Conservation (phyloP, 78 protist species). For the Dictyostelium citrinum region DNA sequence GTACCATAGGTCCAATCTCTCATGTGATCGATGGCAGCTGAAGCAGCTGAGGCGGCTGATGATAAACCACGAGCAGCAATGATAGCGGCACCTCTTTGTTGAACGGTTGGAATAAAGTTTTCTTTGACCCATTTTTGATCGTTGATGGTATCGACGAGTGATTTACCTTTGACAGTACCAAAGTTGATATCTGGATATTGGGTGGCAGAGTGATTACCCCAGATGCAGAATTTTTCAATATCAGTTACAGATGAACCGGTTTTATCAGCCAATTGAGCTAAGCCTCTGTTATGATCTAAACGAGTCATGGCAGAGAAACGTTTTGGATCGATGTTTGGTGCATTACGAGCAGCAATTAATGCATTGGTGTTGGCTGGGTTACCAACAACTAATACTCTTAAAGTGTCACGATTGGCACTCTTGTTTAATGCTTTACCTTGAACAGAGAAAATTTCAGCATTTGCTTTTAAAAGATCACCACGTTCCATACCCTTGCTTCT, state of each 20-base stretch:
- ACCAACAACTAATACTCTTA: constrained; percentile 94
- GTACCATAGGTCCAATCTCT: constrained; percentile 88
- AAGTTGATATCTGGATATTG: constrained; percentile 86
- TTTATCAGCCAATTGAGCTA: constrained; percentile 50
- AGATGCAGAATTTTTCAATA: constrained; percentile 86
- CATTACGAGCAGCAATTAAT: constrained; percentile 76
- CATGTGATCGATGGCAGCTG: constrained; percentile 87
- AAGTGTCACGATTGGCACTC: constrained; percentile 58
- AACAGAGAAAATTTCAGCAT: constrained; percentile 91
- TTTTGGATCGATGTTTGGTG: constrained; percentile 81
- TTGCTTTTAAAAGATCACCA: constrained; percentile 77
- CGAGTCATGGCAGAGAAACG: constrained; percentile 88
- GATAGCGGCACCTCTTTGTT: constrained; percentile 96
- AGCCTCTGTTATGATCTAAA: constrained; percentile 96
- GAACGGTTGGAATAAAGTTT: constrained; percentile 88
- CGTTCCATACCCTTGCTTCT: constrained; percentile 87
- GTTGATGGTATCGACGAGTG: constrained; percentile 5
- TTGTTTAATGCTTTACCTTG: constrained; percentile 87
- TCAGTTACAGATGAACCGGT: constrained; percentile 1
- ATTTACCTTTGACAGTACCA: constrained; percentile 56
- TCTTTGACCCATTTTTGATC: constrained; percentile 78
- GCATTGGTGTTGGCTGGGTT: constrained; percentile 99
- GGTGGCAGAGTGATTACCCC: constrained; percentile 97
- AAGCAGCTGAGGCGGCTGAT: constrained; percentile 93
- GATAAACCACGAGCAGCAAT: constrained; percentile 87